Evolutionary conservation across 2,329 filamentous ascomycete species (phyloP), one percentile per base, ranked within the genome.

Genomic region (Ophiostoma sp.): DNA sequence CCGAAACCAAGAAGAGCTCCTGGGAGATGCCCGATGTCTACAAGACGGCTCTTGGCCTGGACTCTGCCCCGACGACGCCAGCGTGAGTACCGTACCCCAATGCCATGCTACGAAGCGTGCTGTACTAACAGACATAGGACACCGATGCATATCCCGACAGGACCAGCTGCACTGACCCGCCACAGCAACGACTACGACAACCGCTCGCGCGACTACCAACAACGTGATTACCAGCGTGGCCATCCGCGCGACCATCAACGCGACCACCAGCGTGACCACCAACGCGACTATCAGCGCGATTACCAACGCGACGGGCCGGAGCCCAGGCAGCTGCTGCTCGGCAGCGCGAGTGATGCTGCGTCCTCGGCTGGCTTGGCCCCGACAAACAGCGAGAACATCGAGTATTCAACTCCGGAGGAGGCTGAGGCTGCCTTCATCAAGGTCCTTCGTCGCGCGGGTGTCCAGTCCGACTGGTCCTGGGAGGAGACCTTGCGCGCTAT

Each of bases 371-470:
- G 82, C 45, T 87, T 89, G 73, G 82, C 88, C 9, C 85, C 87
- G 64, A 84, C 86, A 6, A 85, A 81, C 75, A 86, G 85, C 74
- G 91, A 94, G 68, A 86, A 85, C 69, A 91, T 91, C 66, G 90
- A 94, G 73, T 96, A 93, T 75, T 84, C 86, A 6, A 91, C 86
- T 1, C 82, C 87, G 62, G 93, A 97, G 78, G 93, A 98, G 77
- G 94, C 94, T 12, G 94, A 98, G 77, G 89, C 90, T 64, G 94
- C 94, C 3, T 99, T 98, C 76, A 86, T 90, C 77, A 98, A 98
- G 79, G 84, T 97, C 69, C 85, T 99, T 63, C 91, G 89, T 73
- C 89, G 92, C 71, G 88, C 89, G 75, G 91, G 90, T 73, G 92
- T 97, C 27, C 91, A 96, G 76, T 87, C 92, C 4, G 92, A 97